phyloP scores from a whole-genome alignment of 441 rosid genomes.

The Viola pubescens region DNA sequence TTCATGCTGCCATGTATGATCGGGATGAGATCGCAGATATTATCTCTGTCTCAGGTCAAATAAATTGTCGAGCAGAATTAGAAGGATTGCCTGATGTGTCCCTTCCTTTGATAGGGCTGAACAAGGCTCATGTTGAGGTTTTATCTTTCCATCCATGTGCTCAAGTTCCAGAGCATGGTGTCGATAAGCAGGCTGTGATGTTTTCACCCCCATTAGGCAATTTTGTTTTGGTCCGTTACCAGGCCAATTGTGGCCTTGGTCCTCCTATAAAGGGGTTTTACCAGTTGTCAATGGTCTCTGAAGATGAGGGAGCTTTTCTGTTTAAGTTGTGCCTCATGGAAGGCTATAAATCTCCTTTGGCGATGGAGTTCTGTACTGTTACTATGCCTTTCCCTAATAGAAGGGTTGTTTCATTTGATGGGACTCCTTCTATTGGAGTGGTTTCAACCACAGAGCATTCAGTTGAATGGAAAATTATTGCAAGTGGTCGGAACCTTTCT shows the following conservation, averaged over 20 bases:
- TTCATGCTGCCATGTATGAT: constrained; percentile 80
- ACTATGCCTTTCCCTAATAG: constrained; percentile 95
- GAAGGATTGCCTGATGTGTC: constrained; percentile 95
- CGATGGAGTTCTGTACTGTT: constrained; percentile 86
- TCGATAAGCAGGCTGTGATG: constrained; percentile 70
- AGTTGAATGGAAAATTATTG: constrained; percentile 79
- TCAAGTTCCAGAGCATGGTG: constrained; percentile 80
- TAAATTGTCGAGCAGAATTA: constrained; percentile 84
- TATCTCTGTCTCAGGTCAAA: constrained; percentile 74
- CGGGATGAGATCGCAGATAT: constrained; percentile 86
- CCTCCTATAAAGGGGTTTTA: constrained; percentile 88
- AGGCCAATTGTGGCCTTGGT: constrained; percentile 61
- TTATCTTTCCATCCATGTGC: constrained; percentile 86
- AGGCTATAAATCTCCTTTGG: constrained; percentile 70
- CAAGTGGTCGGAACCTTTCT: constrained; percentile 65
- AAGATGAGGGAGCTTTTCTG: constrained; percentile 93
- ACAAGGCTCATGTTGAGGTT: constrained; percentile 54
- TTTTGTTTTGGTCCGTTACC: constrained; percentile 77
- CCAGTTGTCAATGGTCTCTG: constrained; percentile 95
- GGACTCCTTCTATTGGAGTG: constrained; percentile 79
- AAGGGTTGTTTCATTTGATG: constrained; percentile 67
- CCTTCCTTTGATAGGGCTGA: constrained; percentile 66
- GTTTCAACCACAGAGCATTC: constrained; percentile 76
- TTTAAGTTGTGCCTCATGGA: constrained; percentile 82
- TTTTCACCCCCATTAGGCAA: constrained; percentile 85